phyloP scores from a whole-genome alignment of 495 filamentous ascomycete genomes.

The Penicillium salamii region DNA sequence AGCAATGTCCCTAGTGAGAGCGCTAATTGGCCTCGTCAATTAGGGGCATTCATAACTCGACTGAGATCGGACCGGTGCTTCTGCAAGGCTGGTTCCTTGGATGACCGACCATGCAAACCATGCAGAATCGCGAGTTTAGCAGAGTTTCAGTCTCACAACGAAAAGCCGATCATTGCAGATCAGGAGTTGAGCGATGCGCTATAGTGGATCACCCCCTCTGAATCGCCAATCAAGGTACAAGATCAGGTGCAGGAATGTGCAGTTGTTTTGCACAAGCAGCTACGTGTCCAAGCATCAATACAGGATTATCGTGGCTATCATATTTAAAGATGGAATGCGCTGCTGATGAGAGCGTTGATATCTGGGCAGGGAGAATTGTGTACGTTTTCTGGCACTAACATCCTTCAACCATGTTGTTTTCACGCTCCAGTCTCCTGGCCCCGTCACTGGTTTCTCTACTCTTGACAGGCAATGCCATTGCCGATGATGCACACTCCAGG shows the following conservation, averaged over 20 bases:
- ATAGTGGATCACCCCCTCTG: slow-evolving; percentile 9
- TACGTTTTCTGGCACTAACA: slow-evolving; percentile 2
- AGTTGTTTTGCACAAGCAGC: slow-evolving; percentile 10
- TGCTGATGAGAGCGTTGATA: not conserved
- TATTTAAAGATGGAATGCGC: slow-evolving; percentile 11
- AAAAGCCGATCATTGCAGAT: slow-evolving; percentile 21
- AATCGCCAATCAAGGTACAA: slow-evolving; percentile 20
- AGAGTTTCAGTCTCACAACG: slow-evolving; percentile 7
- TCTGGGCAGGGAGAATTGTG: not conserved
- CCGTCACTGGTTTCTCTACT: slow-evolving; percentile 7
- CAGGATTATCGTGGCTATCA: slow-evolving; percentile 2
- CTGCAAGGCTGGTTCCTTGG: slow-evolving; percentile 10
- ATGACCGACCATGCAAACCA: slow-evolving; percentile 7
- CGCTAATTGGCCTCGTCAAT: slow-evolving; percentile 15
- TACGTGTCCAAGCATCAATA: slow-evolving; percentile 10
- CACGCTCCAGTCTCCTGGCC: slow-evolving; percentile 4
- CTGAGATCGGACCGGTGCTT: slow-evolving; percentile 9
- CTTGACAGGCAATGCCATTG: slow-evolving; percentile 5
- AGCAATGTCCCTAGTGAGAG: not conserved
- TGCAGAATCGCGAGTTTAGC: not conserved
- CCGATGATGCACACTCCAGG: slow-evolving; percentile 26
- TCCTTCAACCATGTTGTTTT: slow-evolving; percentile 13
- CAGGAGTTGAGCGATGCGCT: slow-evolving; percentile 10
- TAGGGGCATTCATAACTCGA: slow-evolving; percentile 9
- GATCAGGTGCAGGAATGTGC: slow-evolving; percentile 16